These are phyloP conservation scores for Brassica hybrid DNA, from an alignment of 441 rosid genomes.

Conservation along the genomic window DNA sequence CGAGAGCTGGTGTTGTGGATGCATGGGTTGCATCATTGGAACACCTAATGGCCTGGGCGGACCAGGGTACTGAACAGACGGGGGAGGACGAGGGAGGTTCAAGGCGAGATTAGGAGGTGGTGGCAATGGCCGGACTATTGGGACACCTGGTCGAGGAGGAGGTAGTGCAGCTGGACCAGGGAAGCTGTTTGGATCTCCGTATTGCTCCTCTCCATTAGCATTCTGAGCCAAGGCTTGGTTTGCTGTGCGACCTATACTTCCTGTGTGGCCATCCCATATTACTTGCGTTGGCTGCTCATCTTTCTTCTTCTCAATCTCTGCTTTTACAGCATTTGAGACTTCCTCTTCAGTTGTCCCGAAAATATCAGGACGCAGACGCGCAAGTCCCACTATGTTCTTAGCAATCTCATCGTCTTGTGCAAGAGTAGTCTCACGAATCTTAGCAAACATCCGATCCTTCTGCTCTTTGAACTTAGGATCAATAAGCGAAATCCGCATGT, in stretches of 20 bases:
- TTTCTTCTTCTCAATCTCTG: constrained; percentile 98
- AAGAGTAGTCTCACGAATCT: constrained; percentile 89
- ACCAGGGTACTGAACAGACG: constrained; percentile 61
- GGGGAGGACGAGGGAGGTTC: constrained; percentile 90
- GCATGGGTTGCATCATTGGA: constrained; percentile 66
- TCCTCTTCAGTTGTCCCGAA: constrained; percentile 99
- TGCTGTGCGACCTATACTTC: constrained; percentile 98
- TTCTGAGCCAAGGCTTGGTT: constrained; percentile 94
- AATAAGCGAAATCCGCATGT: constrained; percentile 94
- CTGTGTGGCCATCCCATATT: constrained; percentile 99
- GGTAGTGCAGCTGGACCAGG: constrained; percentile 99
- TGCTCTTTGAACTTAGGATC: constrained; percentile 99
- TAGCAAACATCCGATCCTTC: constrained; percentile 87
- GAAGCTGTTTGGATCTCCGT: constrained; percentile 55
- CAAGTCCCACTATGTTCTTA: constrained; percentile 94
- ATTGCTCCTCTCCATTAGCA: constrained; percentile 75
- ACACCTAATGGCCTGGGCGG: constrained; percentile 76
- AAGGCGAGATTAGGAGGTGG: constrained; percentile 92
- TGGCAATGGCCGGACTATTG: constrained; percentile 79
- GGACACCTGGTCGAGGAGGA: constrained; percentile 86
- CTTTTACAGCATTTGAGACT: constrained; percentile 98
- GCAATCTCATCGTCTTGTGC: constrained; percentile 99
- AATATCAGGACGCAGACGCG: constrained; percentile 94
- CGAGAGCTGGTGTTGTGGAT: constrained; percentile 53
- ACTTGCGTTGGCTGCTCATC: constrained; percentile 99